Percentiles rank a stretch among this genome's conserved stretches.
phyloP scores from a whole-genome alignment of 2,329 filamentous ascomycete genomes.

The Chaetomiaceae sp. region DNA sequence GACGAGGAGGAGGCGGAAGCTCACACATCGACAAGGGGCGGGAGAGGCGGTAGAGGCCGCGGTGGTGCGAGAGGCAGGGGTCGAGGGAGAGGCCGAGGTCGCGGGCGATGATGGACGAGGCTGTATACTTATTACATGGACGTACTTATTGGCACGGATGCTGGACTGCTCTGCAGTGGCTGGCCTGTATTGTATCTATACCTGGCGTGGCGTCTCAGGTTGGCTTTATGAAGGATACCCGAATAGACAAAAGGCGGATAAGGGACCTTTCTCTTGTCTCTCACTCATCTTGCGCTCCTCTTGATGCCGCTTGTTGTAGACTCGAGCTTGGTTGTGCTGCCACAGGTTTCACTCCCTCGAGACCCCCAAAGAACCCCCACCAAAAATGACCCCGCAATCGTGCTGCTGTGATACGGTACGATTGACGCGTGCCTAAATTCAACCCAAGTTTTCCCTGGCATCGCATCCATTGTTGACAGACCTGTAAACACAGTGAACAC shows the following conservation, averaged over 20 bases:
- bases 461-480: conserved; percentile 13
- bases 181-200: background rate
- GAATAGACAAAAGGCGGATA: background rate
- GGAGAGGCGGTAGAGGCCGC: conserved; percentile 35
- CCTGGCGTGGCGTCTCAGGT: background rate
- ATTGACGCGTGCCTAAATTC: conserved; percentile 13
- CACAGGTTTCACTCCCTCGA: no score
- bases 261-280: background rate
- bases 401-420: background rate
- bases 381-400: conserved; percentile 22
- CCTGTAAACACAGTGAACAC: conserved; percentile 3
- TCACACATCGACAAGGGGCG: conserved; percentile 34
- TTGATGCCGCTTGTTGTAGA: no score
- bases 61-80: conserved; percentile 33
- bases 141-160: no score
- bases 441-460: conserved; percentile 3
- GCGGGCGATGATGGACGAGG: conserved; percentile 24
- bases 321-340: background rate
- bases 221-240: conserved; percentile 4
- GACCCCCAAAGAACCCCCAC: no score
- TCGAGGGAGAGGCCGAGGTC: conserved; percentile 32
- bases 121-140: background rate
- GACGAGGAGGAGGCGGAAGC: conserved; percentile 32
- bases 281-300: no score
- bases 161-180: no score